Evolutionary conservation across 768 basidiomycete genomes (phyloP), one percentile per base, ranked within the genome.

Genomic region (Astraeus odoratus): DNA sequence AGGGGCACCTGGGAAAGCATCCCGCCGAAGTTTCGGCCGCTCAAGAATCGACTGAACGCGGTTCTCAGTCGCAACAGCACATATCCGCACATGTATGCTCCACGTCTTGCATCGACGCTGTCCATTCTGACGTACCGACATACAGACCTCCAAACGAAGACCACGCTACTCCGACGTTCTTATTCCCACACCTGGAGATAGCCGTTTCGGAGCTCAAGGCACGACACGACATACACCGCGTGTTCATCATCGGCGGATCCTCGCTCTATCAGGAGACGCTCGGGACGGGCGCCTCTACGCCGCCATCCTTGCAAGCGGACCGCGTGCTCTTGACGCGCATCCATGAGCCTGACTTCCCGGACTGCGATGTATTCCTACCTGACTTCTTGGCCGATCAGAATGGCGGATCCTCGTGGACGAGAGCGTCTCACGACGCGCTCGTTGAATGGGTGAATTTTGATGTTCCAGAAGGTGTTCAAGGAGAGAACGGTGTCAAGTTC

Each of bases 1-100:
- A 76, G 95, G 45, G 92, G 88, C 57, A 95, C 93, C 12, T 99
- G 96, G 96, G 92, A 97, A 67, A 89, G 89, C 60, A 97, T 99
- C 44, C 95, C 96, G 7, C 51, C 58, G 16, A 87, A 81, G 61
- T 87, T 85, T 66, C 74, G 86, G 50, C 96, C 96, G 4, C 73
- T 99, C 16, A 70, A 75, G 33, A 76, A 74, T 35, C 74, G 96
- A 40, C 44, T 75, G 44, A 99, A 98, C 58, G 61, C 94, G 20
- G 80, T 99, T 46, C 66, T 94, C 48, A 83, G 79, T 63, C 71
- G 75, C 39, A 78, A 81, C 52, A 34, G 58, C 20, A 65, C 68
- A 37, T 86, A 82, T 52, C 64, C 77, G 47, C 59, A n/a, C n/a
- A n/a, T 86, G 89, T 90, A 61, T 47, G 86, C 63, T 24, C 16